Evolutionary conservation across 768 basidiomycete species (phyloP), one percentile per base, ranked within the genome.

Genomic region (Hericium erinaceus): DNA sequence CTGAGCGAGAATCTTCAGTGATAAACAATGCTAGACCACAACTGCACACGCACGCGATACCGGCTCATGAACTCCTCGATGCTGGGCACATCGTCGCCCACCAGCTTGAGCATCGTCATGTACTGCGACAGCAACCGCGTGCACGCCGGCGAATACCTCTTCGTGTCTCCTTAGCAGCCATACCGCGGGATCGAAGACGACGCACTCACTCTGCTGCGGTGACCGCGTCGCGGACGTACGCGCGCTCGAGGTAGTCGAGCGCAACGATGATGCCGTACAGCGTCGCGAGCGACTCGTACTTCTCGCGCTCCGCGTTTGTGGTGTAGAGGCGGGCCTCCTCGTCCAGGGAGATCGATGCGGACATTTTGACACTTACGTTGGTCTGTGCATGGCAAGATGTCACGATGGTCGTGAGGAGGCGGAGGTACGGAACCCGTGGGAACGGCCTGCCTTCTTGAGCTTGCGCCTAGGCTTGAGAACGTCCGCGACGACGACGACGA

Each of bases 141-240:
- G 69, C 95, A 99, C 60, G 93, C 94, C 57, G 93, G 95, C 61
- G 93, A 93, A 70, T 98, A 99, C 78, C 94, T 97, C 81, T 80
- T 69, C 61, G 60, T 33, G 54, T 56, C 28, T 55, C 56, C 64
- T 67, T 70, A 59, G 72, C 69, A 70, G 74, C 24, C 16, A 38
- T 37, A 49, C 6, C n/a, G n/a, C n/a, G n/a, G 9, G 39, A 48
- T 20, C 49, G n/a, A 53, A 48, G 40, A 41, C 39, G 26, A 33
- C 26, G 28, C 54, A 81, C 92, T 71, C 75, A 97, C 95, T 98
- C 92, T 51, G 85, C 84, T 2, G 90, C 87, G 18, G 86, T 86
- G 57, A 98, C 88, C 0, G 89, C 85, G 74, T 98, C 97, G 15
- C 95, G 82, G 41, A 98, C 87, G 71, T 95, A 98, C 0, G 94